A percentile compares a stretch with the other conserved stretches of the same genome.
These are phyloP conservation scores for Silene coronaria DNA, from an alignment of 179 eudicot species.

Conservation along the genomic window DNA sequence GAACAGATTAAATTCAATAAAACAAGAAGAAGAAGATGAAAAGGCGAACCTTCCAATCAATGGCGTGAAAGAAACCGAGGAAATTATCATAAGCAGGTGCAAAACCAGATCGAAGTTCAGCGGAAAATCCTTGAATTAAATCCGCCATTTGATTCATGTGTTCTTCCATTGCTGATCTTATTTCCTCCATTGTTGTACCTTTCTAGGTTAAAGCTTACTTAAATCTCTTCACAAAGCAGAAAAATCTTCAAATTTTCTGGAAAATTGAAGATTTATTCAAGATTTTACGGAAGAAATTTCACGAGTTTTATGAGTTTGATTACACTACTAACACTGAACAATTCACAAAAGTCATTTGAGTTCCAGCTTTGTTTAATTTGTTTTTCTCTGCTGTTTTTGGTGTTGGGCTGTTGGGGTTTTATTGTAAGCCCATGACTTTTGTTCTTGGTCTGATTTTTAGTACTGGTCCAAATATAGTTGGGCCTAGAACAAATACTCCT, in stretches of 20 bases:
- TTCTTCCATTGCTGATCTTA: slow-evolving; percentile 55
- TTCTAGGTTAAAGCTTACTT: background rate
- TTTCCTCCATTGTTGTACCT: slow-evolving; percentile 53
- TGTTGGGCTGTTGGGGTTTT: too few relatives aligned
- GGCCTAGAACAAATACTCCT: too few relatives aligned
- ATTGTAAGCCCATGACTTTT: too few relatives aligned
- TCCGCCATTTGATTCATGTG: slow-evolving; percentile 79
- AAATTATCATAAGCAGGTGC: slow-evolving; percentile 59
- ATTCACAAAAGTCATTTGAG: too few relatives aligned
- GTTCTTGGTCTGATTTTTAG: too few relatives aligned
- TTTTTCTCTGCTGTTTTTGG: too few relatives aligned
- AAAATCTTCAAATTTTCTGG: background rate
- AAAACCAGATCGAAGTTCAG: slow-evolving; percentile 62
- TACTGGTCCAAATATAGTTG: too few relatives aligned
- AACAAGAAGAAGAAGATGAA: background rate
- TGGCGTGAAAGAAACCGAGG: slow-evolving; percentile 75
- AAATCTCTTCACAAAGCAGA: background rate
- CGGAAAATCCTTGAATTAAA: slow-evolving; percentile 41
- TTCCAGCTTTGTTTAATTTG: too few relatives aligned
- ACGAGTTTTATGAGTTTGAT: background rate
- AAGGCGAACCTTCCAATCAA: slow-evolving; percentile 69
- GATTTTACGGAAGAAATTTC: background rate
- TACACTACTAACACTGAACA: background rate
- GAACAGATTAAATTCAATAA: background rate
- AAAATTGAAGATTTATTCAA: background rate